Base-by-base conservation (phyloP, 768 basidiomycete genomes). In the Hypholoma sublateritium region DNA sequence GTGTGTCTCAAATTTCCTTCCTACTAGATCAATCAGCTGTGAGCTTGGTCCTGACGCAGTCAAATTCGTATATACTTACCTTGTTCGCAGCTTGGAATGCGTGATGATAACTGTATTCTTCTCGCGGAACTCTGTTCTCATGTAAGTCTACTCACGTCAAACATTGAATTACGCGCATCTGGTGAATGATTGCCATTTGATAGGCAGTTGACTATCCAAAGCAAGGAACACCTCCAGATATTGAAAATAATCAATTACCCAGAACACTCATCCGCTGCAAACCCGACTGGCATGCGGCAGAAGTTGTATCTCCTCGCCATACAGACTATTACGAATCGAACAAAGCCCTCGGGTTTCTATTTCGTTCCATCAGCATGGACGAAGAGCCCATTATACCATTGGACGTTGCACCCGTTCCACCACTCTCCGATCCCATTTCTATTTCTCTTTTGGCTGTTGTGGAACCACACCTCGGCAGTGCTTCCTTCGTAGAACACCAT, bases 171-270 rank as follows among this genome's bases (percentile, higher is more conserved):
- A 9, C 9, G 2, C 28, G 28, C 22, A 41, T 17, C 36, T n/a
- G 42, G 34, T 16, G 28, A 44, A 32, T 5, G 28, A 47, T 17
- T 24, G 28, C 58, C 54, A 77, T 69, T 58, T 32, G 28, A 32
- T 32, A 82, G 76, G 90, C 90, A 0, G 90, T 93, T 4, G 91
- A 92, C 64, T 93, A 89, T 66, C 84, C 88, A 0, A 93, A 92
- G 71, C 85, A 87, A 59, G 91, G 89, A 8, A 80, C 81, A 36
- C 80, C 83, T 2, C 87, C 90, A 22, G 72, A 85, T 48, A 72
- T 87, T 25, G 71, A 74, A 21, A 64, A 70, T 3, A 60, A 73
- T 43, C 45, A 56, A 25, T 67, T 89, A 28, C 89, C 91, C 3
- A 68, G 71, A 11, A 67, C 74, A 0, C 72, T 89, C 14, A 88